Evolutionary conservation across 768 basidiomycete genomes (phyloP).

Genomic region (Chalciporus sphaerocephalus): DNA sequence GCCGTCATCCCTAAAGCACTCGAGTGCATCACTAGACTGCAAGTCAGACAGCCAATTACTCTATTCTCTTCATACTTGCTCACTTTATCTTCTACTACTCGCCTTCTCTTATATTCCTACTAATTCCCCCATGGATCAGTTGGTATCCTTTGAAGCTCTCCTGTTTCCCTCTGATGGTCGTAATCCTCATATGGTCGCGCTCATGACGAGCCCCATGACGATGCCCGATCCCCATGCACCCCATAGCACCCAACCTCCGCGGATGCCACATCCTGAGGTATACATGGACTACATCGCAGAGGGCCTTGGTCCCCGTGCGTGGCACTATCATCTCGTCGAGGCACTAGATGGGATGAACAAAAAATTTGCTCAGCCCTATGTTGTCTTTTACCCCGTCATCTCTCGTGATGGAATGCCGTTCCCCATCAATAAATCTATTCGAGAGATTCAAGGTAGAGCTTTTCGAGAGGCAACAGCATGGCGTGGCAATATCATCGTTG

Average conservation of each 20-base stretch:
- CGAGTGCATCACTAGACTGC: slow-evolving; percentile 21
- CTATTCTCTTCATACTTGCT: slow-evolving; percentile 19
- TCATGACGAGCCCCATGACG: slow-evolving; percentile 65
- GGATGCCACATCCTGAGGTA: slow-evolving; percentile 79
- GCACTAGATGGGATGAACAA: slow-evolving; percentile 76
- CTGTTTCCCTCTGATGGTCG: slow-evolving; percentile 77
- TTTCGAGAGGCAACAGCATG: slow-evolving; percentile 65
- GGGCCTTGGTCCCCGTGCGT: slow-evolving; percentile 59
- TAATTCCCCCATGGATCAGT: slow-evolving; percentile 54
- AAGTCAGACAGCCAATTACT: slow-evolving; percentile 12
- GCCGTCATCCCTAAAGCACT: slow-evolving; percentile 16
- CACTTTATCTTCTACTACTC: slow-evolving; percentile 16
- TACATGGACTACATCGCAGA: slow-evolving; percentile 86
- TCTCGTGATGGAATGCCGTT: slow-evolving; percentile 81
- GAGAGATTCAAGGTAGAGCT: slow-evolving; percentile 63
- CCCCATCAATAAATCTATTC: slow-evolving; percentile 71
- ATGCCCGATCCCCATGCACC: slow-evolving; percentile 42
- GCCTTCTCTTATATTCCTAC: slow-evolving; percentile 5
- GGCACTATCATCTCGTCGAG: slow-evolving; percentile 72
- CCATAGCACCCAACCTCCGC: slow-evolving; percentile 45
- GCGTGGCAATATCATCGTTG: slow-evolving; percentile 77
- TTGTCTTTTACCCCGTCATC: slow-evolving; percentile 71
- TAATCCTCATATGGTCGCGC: slow-evolving; percentile 63
- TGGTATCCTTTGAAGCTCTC: slow-evolving; percentile 63
- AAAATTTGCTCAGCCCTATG: slow-evolving; percentile 74